phyloP scores from a whole-genome alignment of 306 rosid species.

The Castanopsis chinensis region DNA sequence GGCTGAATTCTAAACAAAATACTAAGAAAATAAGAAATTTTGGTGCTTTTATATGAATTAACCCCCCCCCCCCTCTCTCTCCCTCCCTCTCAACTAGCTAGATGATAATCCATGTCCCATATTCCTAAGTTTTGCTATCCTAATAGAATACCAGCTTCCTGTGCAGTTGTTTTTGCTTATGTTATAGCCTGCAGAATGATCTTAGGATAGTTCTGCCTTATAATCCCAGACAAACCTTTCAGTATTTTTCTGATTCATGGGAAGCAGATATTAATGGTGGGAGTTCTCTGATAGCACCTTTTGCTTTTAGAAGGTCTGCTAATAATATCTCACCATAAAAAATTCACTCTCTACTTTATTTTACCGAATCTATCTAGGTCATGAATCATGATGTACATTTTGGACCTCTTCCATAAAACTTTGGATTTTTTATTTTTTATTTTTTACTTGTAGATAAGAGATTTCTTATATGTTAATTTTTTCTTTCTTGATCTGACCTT shows the following conservation, averaged over 20 bases:
- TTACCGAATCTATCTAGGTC: not conserved
- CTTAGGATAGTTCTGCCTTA: conserved; percentile 13
- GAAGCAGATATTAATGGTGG: conserved; percentile 37
- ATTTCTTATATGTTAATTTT: not conserved
- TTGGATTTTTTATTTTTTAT: not conserved
- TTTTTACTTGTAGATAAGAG: not conserved
- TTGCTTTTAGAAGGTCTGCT: conserved; percentile 34
- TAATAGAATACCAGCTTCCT: not conserved
- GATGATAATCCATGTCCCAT: not conserved
- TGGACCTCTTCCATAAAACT: not conserved
- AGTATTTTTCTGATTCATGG: conserved; percentile 46
- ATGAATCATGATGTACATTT: not conserved
- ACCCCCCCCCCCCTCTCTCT: not conserved
- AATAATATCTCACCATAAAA: conserved; percentile 30
- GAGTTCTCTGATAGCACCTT: conserved; percentile 41
- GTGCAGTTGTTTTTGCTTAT: not conserved
- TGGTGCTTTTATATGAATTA: not conserved
- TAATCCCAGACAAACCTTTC: conserved; percentile 41
- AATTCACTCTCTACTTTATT: not conserved
- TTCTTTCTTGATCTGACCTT: not conserved
- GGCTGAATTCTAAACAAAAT: too few species aligned
- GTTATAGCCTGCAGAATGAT: not conserved
- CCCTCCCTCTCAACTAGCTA: not conserved
- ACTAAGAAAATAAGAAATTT: too few species aligned
- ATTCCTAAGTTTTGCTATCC: not conserved